Evolutionary conservation across 257 asterid species (phyloP), one percentile per base, ranked within the genome.

Genomic region (Ehretia macrophylla): DNA sequence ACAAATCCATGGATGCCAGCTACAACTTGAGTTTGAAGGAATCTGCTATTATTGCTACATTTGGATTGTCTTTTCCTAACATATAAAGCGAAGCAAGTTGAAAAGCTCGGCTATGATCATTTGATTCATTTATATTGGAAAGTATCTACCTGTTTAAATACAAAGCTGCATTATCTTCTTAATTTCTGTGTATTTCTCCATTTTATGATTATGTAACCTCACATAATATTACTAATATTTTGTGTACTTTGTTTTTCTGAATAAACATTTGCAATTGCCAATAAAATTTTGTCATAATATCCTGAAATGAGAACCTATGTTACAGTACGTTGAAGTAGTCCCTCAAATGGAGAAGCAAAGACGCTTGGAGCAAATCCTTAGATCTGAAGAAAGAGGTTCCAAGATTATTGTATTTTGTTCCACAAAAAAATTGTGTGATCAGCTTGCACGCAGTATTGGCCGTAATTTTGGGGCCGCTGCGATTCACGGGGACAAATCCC

Each of bases 401-500:
- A 91, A 84, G 77, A 61, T 79, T 55, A 88, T 91, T 60, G 70
- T 88, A 62, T 91, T 91, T 63, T 91, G 98, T 67, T 91, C 98
- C 66, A 91, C 98, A 23, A 91, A 88, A 54, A 91, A 72, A 78
- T 55, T 91, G 84, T 91, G 98, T 56, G 98, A 91, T 75, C 87
- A 85, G 22, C 85, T 91, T 56, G 63, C 96, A 42, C 95, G 93
- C 11, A 79, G 79, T 62, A 69, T 91, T 66, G 92, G 95, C 39
- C 95, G 95, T 58, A 84, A 69, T 68, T 91, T 88, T 77, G 88
- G 95, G 50, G 98, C 96, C 51, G 89, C 91, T 70, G 96, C 94
- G 74, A 91, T 91, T 76, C 98, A 91, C 58, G 98, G 98, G 60
- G 98, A 91, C 77, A 91, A 91, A 76, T 77, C 86, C 58, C 98